These are phyloP conservation scores for Agaricus blazei DNA, from an alignment of 768 basidiomycete species.

Conservation along the genomic window DNA sequence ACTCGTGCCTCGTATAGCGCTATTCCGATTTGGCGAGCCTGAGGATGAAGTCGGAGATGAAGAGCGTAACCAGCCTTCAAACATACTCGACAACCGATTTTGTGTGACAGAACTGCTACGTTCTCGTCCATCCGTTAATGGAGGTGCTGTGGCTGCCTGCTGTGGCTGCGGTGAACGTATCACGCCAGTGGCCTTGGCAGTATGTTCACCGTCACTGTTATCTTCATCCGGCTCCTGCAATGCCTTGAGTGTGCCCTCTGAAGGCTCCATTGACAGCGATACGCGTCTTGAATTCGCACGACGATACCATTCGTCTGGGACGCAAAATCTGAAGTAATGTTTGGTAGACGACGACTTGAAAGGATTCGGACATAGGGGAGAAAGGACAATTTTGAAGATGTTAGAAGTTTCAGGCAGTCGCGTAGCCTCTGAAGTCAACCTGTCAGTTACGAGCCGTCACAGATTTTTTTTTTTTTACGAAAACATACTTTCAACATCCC, in stretches of 20 bases:
- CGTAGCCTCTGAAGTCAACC: slow-evolving; percentile 29
- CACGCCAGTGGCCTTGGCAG: slow-evolving; percentile 45
- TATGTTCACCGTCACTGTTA: slow-evolving; percentile 47
- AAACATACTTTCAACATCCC: slow-evolving; percentile 48
- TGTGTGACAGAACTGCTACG: slow-evolving; percentile 53
- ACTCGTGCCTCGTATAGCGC: slow-evolving; percentile 25
- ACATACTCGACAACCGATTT: slow-evolving; percentile 58
- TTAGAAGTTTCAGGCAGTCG: slow-evolving; percentile 38
- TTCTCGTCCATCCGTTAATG: slow-evolving; percentile 30
- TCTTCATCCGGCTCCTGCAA: slow-evolving; percentile 45
- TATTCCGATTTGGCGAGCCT: slow-evolving; percentile 24
- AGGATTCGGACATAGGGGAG: slow-evolving; percentile 35
- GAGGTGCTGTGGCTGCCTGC: slow-evolving; percentile 2
- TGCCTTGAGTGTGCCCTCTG: slow-evolving; percentile 45
- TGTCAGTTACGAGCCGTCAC: not conserved
- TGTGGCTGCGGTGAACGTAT: slow-evolving; percentile 8
- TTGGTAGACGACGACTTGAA: slow-evolving; percentile 32
- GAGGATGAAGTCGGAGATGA: slow-evolving; percentile 28
- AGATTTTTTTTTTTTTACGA: not conserved
- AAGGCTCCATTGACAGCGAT: slow-evolving; percentile 44
- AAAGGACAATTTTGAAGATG: slow-evolving; percentile 37
- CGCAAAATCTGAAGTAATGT: slow-evolving; percentile 55
- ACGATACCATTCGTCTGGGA: slow-evolving; percentile 79
- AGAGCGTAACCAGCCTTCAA: slow-evolving; percentile 59
- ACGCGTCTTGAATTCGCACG: slow-evolving; percentile 54